Percentiles rank a stretch among this genome's conserved stretches.
phyloP scores from a whole-genome alignment of 148 eudicot genomes.

The Bassia scoparia region DNA sequence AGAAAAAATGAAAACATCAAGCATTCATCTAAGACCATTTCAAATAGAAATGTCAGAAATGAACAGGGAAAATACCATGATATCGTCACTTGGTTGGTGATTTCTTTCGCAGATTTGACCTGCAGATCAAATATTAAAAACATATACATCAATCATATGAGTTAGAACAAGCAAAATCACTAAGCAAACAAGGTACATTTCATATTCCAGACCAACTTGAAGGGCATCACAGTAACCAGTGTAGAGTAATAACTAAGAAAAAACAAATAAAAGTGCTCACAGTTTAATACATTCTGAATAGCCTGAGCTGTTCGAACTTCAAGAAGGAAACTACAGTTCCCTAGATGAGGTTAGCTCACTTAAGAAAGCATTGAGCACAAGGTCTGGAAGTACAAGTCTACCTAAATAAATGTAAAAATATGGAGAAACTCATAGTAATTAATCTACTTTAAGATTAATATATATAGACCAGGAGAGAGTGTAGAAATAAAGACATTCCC shows the following conservation, averaged over 20 bases:
- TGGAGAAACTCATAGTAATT: no score
- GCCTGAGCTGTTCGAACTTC: no score
- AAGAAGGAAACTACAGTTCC: not conserved
- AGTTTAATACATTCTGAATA: no score
- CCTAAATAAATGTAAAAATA: not conserved
- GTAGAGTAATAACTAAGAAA: no score
- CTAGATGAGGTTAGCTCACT: not conserved
- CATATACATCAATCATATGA: not conserved
- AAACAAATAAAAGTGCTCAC: no score
- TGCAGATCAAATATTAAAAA: slow-evolving; percentile 27
- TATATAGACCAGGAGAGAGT: no score
- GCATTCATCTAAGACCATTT: not conserved
- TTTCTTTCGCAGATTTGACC: slow-evolving; percentile 96
- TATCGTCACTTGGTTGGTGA: slow-evolving; percentile 78
- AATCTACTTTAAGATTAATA: no score
- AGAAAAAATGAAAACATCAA: not conserved
- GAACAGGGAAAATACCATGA: slow-evolving; percentile 47
- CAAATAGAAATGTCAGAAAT: slow-evolving; percentile 1
- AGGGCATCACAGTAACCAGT: not conserved
- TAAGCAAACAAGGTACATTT: not conserved
- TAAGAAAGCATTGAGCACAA: not conserved
- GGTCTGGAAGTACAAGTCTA: not conserved
- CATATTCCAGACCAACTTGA: not conserved
- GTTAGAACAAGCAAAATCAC: not conserved
- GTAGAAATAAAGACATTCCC: no score